Conservation (phyloP, 805 yeast genomes). For the Starmerella geochares region DNA sequence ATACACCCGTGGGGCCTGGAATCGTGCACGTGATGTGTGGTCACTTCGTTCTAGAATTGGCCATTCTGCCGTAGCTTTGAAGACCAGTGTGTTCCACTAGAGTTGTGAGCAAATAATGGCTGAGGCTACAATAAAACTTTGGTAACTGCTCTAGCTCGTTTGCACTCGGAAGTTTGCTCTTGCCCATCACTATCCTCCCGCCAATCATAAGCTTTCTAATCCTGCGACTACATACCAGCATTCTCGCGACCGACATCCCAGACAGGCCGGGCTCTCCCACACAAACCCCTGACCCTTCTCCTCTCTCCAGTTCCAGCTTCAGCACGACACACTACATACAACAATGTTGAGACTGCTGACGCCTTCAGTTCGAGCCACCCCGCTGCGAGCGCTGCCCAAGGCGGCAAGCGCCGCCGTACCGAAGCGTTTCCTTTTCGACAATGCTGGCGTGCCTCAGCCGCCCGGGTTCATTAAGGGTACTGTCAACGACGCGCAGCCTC, state of each 20-base stretch:
- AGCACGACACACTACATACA: not conserved
- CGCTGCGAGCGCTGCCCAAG: constrained; percentile 10
- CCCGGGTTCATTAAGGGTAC: constrained; percentile 89
- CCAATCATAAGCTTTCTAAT: constrained; percentile 9
- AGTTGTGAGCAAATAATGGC: too few relatives aligned
- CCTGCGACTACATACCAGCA: not conserved
- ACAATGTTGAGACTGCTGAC: constrained; percentile 16
- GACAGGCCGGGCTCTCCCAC: not conserved
- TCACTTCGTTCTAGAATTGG: too few relatives aligned
- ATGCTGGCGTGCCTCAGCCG: constrained; percentile 53
- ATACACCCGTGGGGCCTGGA: not conserved
- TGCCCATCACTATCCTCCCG: not conserved
- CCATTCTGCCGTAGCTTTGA: too few relatives aligned
- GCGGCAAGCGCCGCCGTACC: constrained; percentile 17
- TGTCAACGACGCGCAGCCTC: constrained; percentile 74
- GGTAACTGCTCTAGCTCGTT: not conserved
- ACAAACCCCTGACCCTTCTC: constrained; percentile 1
- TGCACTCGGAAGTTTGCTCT: not conserved
- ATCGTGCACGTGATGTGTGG: not conserved
- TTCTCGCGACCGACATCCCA: not conserved
- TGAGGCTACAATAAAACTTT: too few relatives aligned
- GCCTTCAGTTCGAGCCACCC: constrained; percentile 14
- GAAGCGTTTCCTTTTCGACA: constrained; percentile 24
- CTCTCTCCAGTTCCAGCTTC: not conserved
- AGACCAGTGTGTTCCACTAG: too few relatives aligned